Conservation (phyloP, 108 stramenopile species). For the Nitzschia sp. region DNA sequence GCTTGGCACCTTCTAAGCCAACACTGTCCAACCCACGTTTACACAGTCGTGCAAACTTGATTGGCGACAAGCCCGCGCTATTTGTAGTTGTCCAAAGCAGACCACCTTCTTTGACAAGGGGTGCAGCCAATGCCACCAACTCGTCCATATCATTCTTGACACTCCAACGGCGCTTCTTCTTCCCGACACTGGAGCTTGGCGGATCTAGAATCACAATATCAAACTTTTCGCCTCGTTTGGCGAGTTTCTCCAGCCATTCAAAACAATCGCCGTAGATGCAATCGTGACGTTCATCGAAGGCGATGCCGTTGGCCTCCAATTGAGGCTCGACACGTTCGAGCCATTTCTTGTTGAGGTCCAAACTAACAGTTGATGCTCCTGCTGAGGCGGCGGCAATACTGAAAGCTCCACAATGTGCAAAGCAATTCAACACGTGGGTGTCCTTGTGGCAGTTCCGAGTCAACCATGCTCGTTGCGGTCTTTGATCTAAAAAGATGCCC, state of each 20-base stretch:
- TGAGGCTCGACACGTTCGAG: slow-evolving; percentile 74
- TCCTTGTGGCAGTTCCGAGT: slow-evolving; percentile 55
- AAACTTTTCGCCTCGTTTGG: slow-evolving; percentile 79
- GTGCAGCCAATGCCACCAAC: slow-evolving; percentile 74
- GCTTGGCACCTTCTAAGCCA: slow-evolving; percentile 49
- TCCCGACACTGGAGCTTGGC: slow-evolving; percentile 78
- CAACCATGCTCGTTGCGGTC: slow-evolving; percentile 75
- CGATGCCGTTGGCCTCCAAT: slow-evolving; percentile 78
- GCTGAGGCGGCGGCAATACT: slow-evolving; percentile 77
- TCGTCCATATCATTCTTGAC: slow-evolving; percentile 75
- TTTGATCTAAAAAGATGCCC: slow-evolving; percentile 83
- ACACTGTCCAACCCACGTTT: slow-evolving; percentile 64
- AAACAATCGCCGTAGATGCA: slow-evolving; percentile 87
- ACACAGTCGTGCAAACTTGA: slow-evolving; percentile 70
- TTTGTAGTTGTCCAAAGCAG: slow-evolving; percentile 80
- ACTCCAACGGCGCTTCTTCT: slow-evolving; percentile 84
- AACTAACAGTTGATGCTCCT: slow-evolving; percentile 75
- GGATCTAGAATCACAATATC: slow-evolving; percentile 89
- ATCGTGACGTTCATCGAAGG: slow-evolving; percentile 76
- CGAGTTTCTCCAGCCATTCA: slow-evolving; percentile 77
- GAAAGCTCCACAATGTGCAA: slow-evolving; percentile 84
- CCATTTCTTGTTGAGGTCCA: slow-evolving; percentile 85
- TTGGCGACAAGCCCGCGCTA: slow-evolving; percentile 57
- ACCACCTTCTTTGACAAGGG: slow-evolving; percentile 71
- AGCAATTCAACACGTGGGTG: slow-evolving; percentile 82